phyloP scores from a whole-genome alignment of 768 basidiomycete species.

The Phanerodontia chrysosporium region DNA sequence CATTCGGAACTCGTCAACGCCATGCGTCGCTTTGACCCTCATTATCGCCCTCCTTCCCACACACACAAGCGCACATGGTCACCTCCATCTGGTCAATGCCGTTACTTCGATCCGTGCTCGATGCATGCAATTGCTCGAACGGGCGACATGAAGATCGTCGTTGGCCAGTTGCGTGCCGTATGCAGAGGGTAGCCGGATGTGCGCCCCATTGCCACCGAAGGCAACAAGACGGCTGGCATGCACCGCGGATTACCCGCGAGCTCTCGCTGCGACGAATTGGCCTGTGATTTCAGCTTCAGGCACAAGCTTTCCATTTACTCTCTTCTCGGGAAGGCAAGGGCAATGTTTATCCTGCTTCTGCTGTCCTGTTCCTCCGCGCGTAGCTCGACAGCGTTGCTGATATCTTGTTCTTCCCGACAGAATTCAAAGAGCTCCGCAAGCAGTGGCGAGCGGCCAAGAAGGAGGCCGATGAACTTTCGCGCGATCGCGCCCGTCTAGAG shows the following conservation, averaged over 20 bases:
- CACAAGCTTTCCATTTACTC: background rate
- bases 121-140: background rate
- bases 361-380: background rate
- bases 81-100: background rate
- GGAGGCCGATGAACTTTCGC: slow-evolving; percentile 38
- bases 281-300: background rate
- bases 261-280: background rate
- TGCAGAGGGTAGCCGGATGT: background rate
- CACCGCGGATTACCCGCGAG: background rate
- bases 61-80: slow-evolving; percentile 7
- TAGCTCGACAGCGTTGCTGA: slow-evolving; percentile 1
- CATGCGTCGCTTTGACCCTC: background rate
- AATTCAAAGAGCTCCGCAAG: slow-evolving; percentile 97
- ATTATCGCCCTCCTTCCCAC: slow-evolving; percentile 2
- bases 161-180: background rate
- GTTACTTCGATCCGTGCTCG: background rate
- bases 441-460: slow-evolving; percentile 95
- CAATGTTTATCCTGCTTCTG: background rate
- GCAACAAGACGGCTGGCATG: background rate
- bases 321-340: background rate
- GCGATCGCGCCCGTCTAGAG: slow-evolving; percentile 18
- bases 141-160: slow-evolving; percentile 2
- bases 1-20: background rate
- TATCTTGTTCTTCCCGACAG: slow-evolving; percentile 38
- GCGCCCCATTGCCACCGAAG: background rate